phyloP scores from a whole-genome alignment of 352 stramenopile genomes.

The Phytophthora chlamydospora region DNA sequence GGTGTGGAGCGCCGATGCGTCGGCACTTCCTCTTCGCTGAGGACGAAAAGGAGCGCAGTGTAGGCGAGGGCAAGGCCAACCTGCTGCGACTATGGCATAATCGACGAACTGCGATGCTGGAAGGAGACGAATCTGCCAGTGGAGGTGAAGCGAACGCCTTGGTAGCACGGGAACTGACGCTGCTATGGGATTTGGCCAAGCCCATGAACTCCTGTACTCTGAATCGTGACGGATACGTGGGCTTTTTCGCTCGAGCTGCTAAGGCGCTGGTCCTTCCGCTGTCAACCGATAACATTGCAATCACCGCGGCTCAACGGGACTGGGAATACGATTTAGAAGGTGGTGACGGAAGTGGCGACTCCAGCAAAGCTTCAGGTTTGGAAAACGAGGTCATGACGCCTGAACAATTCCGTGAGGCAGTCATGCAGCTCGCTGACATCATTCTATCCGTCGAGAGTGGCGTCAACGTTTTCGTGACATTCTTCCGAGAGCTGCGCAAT shows the following conservation, averaged over 20 bases:
- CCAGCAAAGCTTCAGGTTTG: slow-evolving; percentile 8
- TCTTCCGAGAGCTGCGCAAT: slow-evolving; percentile 67
- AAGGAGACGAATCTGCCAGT: slow-evolving; percentile 26
- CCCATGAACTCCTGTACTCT: slow-evolving; percentile 27
- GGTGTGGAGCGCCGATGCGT: slow-evolving; percentile 39
- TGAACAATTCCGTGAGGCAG: slow-evolving; percentile 61
- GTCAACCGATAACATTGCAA: slow-evolving; percentile 36
- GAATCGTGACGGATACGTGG: slow-evolving; percentile 46
- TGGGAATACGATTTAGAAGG: slow-evolving; percentile 75
- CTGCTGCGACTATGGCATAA: slow-evolving; percentile 60
- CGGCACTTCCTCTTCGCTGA: slow-evolving; percentile 69
- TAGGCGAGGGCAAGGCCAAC: slow-evolving; percentile 59
- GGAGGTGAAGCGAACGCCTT: slow-evolving; percentile 26
- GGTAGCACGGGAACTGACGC: slow-evolving; percentile 39
- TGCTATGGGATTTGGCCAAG: slow-evolving; percentile 76
- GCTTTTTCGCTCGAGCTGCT: slow-evolving; percentile 66
- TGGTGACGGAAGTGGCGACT: neutral
- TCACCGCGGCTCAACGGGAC: slow-evolving; percentile 52
- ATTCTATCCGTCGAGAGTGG: slow-evolving; percentile 67
- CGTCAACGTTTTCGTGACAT: slow-evolving; percentile 43
- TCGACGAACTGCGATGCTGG: slow-evolving; percentile 45
- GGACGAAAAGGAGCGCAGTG: slow-evolving; percentile 62
- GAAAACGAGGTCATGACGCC: slow-evolving; percentile 35
- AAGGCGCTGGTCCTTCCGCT: slow-evolving; percentile 66
- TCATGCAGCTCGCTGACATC: slow-evolving; percentile 69